Evolutionary conservation across 2,329 filamentous ascomycete species (phyloP).

Genomic region (Penicillium janthinellum): DNA sequence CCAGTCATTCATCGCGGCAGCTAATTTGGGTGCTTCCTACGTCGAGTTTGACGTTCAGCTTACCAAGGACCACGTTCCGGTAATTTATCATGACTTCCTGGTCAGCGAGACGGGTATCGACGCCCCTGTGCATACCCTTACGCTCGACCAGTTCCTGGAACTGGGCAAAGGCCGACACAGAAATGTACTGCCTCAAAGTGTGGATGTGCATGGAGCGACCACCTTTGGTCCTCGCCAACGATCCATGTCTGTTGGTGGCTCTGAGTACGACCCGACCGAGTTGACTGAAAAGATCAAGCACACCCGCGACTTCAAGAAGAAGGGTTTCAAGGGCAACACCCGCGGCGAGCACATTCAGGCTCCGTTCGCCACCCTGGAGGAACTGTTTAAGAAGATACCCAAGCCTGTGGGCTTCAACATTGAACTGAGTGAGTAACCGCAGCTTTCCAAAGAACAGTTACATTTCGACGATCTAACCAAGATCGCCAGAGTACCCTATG

Average conservation of each 20-base stretch:
- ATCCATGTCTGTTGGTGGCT: slow-evolving; percentile 63
- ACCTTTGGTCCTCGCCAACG: slow-evolving; percentile 42
- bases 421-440: slow-evolving; percentile 70
- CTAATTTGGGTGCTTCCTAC: slow-evolving; percentile 80
- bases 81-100: slow-evolving; percentile 98
- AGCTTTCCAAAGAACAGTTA: slow-evolving; percentile 26
- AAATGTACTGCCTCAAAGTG: slow-evolving; percentile 43
- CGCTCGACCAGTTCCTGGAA: slow-evolving; percentile 87
- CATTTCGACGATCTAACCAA: slow-evolving; percentile 31
- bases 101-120: slow-evolving; percentile 98
- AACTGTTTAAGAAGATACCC: slow-evolving; percentile 84
- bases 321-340: slow-evolving; percentile 94
- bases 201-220: slow-evolving; percentile 19
- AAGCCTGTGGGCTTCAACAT: slow-evolving; percentile 92
- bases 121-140: slow-evolving; percentile 92
- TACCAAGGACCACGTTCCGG: slow-evolving; percentile 97
- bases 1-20: slow-evolving; percentile 91
- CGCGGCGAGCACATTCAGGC: slow-evolving; percentile 94
- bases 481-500: slow-evolving; percentile 79
- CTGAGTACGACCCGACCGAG: slow-evolving; percentile 45
- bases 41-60: slow-evolving; percentile 86
- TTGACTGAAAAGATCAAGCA: slow-evolving; percentile 91
- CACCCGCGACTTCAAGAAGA: slow-evolving; percentile 89
- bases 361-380: slow-evolving; percentile 91
- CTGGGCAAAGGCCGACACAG: slow-evolving; percentile 62